A percentile compares a stretch with the other conserved stretches of the same genome.
phyloP scores from a whole-genome alignment of 768 basidiomycete genomes.

The Glaciozyma martinii region DNA sequence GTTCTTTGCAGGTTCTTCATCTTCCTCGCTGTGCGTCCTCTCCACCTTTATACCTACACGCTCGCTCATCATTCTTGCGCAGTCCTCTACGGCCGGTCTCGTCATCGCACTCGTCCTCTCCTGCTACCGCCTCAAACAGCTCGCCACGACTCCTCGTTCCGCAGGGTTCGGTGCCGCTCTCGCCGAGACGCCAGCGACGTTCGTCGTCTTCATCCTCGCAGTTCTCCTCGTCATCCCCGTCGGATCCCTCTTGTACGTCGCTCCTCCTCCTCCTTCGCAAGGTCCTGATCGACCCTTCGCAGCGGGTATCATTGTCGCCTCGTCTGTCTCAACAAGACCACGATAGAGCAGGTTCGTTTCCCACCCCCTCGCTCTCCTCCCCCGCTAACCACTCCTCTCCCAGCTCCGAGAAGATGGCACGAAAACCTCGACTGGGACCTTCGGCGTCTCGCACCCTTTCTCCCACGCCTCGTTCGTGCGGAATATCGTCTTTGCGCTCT shows the following conservation, averaged over 20 bases:
- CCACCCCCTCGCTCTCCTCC: too few species aligned
- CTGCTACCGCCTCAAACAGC: not conserved
- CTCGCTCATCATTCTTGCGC: too few species aligned
- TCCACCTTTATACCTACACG: not conserved
- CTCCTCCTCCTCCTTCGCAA: not conserved
- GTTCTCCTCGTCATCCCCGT: not conserved
- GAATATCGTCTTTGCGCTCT: too few species aligned
- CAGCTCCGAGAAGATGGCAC: too few species aligned
- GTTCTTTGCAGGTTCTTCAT: not conserved
- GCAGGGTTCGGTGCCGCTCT: not conserved
- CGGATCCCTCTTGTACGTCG: not conserved
- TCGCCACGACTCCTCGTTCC: too few species aligned
- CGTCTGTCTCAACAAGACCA: not conserved
- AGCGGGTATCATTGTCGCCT: too few species aligned
- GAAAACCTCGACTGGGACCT: too few species aligned
- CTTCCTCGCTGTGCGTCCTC: not conserved
- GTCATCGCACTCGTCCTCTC: not conserved
- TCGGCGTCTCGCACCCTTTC: too few species aligned
- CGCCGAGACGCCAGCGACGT: not conserved
- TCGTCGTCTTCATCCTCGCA: not conserved
- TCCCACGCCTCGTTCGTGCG: too few species aligned
- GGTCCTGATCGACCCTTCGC: too few species aligned
- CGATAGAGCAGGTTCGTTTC: not conserved
- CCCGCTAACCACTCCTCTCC: too few species aligned
- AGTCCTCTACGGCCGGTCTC: not conserved